Percentiles rank a stretch among this genome's conserved stretches.
phyloP scores from a whole-genome alignment of 331 rosid species.

The Stylosanthes scabra region DNA sequence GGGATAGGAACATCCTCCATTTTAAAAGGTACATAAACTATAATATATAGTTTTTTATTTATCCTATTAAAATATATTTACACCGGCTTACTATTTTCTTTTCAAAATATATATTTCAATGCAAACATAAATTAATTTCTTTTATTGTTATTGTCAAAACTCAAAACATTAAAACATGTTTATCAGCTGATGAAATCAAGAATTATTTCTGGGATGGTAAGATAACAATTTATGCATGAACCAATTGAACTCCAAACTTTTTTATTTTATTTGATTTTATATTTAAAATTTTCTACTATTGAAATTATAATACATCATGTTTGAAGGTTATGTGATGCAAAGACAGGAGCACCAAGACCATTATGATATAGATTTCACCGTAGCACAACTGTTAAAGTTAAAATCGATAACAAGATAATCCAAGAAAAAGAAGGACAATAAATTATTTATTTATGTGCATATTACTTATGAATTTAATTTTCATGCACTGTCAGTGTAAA shows the following conservation, averaged over 20 bases:
- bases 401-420: slow-evolving; percentile 1
- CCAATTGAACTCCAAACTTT: neutral
- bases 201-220: slow-evolving; percentile 68
- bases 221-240: neutral
- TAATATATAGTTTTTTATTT: neutral
- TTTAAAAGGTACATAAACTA: slow-evolving; percentile 56
- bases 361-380: slow-evolving; percentile 38
- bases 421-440: neutral
- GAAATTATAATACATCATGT: neutral
- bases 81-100: too few species aligned
- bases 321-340: slow-evolving; percentile 63
- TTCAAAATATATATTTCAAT: neutral
- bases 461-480: too few species aligned
- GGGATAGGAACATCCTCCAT: slow-evolving; percentile 78
- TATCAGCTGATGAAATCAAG: slow-evolving; percentile 50
- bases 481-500: too few species aligned
- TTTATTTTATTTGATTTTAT: too few species aligned
- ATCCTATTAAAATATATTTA: neutral
- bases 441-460: neutral
- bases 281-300: neutral
- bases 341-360: slow-evolving; percentile 63
- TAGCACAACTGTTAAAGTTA: neutral
- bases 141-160: neutral
- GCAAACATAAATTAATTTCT: neutral
- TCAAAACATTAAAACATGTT: slow-evolving; percentile 46